Evolutionary conservation across 2,329 filamentous ascomycete genomes (phyloP).

Genomic region (Colletotrichum magnum): DNA sequence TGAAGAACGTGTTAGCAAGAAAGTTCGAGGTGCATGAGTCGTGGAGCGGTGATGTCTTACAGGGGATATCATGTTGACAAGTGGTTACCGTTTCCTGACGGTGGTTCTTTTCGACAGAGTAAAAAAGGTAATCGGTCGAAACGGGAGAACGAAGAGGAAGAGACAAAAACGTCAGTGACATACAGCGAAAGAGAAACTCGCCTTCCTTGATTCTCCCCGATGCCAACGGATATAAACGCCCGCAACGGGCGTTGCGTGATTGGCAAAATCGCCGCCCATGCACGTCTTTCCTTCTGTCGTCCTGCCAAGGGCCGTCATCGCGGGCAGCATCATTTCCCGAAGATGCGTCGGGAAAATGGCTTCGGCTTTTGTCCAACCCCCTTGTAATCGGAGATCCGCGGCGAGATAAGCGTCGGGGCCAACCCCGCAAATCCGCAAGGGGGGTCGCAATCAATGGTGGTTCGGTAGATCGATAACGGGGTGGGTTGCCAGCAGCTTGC

Average conservation of each 20-base stretch:
- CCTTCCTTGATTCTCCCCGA: not conserved
- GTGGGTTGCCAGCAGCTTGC: not conserved
- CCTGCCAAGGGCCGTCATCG: slow-evolving; percentile 5
- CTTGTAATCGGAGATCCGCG: not conserved
- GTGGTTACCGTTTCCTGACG: not conserved
- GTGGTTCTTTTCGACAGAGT: not conserved
- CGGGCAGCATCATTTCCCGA: slow-evolving; percentile 18
- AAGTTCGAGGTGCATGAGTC: not conserved
- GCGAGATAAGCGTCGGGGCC: slow-evolving; percentile 13
- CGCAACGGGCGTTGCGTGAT: not conserved
- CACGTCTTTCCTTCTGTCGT: slow-evolving; percentile 12
- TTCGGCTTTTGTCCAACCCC: slow-evolving; percentile 12
- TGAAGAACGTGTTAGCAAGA: not conserved
- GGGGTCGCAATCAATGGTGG: slow-evolving; percentile 2
- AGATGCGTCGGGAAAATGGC: slow-evolving; percentile 14
- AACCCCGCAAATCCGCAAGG: slow-evolving; percentile 20
- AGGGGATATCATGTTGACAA: slow-evolving; percentile 26
- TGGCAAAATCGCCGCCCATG: not conserved
- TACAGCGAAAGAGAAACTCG: not conserved
- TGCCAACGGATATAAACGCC: slow-evolving; percentile 20
- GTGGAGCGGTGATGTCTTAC: not conserved
- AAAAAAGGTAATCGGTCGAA: not conserved
- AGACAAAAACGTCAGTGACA: not conserved
- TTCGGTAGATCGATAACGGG: slow-evolving; percentile 13
- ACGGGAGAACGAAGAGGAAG: not conserved